Evolutionary conservation across 306 rosid species (phyloP), one percentile per base, ranked within the genome.

Genomic region (Cicer cuneatum): DNA sequence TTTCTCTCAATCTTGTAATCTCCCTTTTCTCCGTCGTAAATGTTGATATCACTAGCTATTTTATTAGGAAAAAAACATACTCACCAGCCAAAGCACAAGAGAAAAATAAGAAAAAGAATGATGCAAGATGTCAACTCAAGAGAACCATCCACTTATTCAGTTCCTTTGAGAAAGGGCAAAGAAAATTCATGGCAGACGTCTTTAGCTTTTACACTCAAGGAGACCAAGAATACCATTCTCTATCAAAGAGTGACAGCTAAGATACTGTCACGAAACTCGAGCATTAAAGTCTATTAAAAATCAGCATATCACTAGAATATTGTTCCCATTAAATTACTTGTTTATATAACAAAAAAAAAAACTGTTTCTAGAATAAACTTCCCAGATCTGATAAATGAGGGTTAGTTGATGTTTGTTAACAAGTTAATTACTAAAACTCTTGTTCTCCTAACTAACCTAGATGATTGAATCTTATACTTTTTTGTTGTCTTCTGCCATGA

Each of bases 151-250:
- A 73, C 45, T 33, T 6, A 43, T 52, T 39, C 7, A 73, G 78
- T 37, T 8, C 69, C 46, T 46, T 59, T 13, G 37, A 29, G 60
- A 57, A 29, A 18, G 10, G 19, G 42, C 15, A 58, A 42, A 9
- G 16, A 74, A 35, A 49, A 18, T 6, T 12, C 64, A 41, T n/a
- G 18, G 51, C 19, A 75, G 35, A n/a, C 18, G 15, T n/a, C 43
- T 64, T 52, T 64, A 75, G 66, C 66, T 66, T 53, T 24, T 40
- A 53, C 72, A 35, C 78, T 47, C 14, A 64, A 64, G 40, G 54
- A 74, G 45, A 53, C 78, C 71, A 48, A 74, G 41, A 62, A 38
- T 53, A 75, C 33, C 65, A 64, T 64, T 53, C 56, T 29, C 19
- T 19, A 45, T 9, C 63, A 51, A 61, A 35, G 62, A 62, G 29